These are phyloP conservation scores for Candida rishiriensis DNA, from an alignment of 805 yeast species.

Conservation along the genomic window DNA sequence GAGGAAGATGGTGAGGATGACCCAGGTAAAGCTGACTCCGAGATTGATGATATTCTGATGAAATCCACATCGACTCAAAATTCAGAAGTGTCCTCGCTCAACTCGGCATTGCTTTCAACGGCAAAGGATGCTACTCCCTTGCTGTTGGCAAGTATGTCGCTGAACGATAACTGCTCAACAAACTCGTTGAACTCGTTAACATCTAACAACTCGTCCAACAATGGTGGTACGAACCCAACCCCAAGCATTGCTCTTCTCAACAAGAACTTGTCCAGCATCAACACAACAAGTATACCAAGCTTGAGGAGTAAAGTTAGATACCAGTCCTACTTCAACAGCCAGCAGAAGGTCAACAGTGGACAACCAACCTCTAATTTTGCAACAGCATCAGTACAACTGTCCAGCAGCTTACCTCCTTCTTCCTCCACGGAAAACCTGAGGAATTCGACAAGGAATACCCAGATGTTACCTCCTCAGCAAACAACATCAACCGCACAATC, in stretches of 20 bases:
- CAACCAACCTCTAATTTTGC: slow-evolving; percentile 17
- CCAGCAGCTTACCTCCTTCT: neutral
- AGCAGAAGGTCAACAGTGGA: slow-evolving; percentile 20
- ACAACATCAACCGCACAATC: slow-evolving; percentile 9
- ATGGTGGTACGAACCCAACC: slow-evolving; percentile 1
- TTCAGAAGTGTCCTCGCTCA: slow-evolving; percentile 20
- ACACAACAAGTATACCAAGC: slow-evolving; percentile 22
- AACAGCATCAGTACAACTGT: slow-evolving; percentile 4
- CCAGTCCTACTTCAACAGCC: slow-evolving; percentile 28
- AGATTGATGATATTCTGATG: slow-evolving; percentile 3
- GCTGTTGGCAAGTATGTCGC: slow-evolving; percentile 12
- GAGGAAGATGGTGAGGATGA: slow-evolving; percentile 24
- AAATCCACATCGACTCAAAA: slow-evolving; percentile 13
- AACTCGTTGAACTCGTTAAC: slow-evolving; percentile 24
- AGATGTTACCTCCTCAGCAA: slow-evolving; percentile 3
- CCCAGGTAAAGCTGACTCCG: neutral
- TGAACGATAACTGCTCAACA: slow-evolving; percentile 22
- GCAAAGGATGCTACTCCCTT: slow-evolving; percentile 15
- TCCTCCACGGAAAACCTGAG: neutral
- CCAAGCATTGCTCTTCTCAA: slow-evolving; percentile 1
- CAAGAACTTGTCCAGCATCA: slow-evolving; percentile 12
- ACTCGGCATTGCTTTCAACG: slow-evolving; percentile 9
- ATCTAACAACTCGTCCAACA: slow-evolving; percentile 17
- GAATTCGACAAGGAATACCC: neutral
- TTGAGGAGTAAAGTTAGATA: slow-evolving; percentile 28